Base-by-base conservation (phyloP, 2,329 filamentous ascomycete genomes). In the Penicillium griseofulvum region DNA sequence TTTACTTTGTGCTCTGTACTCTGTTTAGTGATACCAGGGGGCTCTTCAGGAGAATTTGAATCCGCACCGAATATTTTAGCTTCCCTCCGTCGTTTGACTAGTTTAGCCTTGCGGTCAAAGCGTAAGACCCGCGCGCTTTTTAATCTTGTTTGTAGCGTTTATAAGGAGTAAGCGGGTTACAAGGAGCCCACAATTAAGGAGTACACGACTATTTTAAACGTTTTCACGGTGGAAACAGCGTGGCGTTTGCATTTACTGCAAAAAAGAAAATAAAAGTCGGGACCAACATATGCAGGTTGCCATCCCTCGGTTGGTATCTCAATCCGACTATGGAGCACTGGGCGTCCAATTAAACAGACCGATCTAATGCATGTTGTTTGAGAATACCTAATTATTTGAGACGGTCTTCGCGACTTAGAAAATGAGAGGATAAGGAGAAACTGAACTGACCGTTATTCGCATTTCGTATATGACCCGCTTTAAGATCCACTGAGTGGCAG, bases 51-150 rank as follows among this genome's bases (percentile, higher is more conserved):
- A 19, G 17, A 33, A 39, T 52, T 34, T 3, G 12, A 9, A 48
- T 17, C 24, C 5, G 6, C 22, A 17, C 39, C 1, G 24, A 46
- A 38, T 19, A 17, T 17, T 37, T 28, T 39, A 45, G 39, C 33
- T 51, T 41, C 29, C 24, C 39, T 46, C 55, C 46, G 52, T 55
- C 43, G 59, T 62, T 63, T 62, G 58, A 58, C 50, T 14, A 51
- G 31, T 26, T 41, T 44, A 46, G 41, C 43, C 19, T n/a, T 22
- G 50, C 22, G 38, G n/a, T 44, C 49, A 43, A 54, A 54, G 50
- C 54, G 50, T 54, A 36, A 38, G 51, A 7, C 39, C 17, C 16
- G 14, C 5, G 36, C 16, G n/a, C 57, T 46, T 55, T 54, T 34
- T 43, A 50, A 52, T 57, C 41, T 43, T 34, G 31, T 16, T 34